These are phyloP conservation scores for Prunus mira DNA, from an alignment of 306 rosid genomes.

Conservation along the genomic window DNA sequence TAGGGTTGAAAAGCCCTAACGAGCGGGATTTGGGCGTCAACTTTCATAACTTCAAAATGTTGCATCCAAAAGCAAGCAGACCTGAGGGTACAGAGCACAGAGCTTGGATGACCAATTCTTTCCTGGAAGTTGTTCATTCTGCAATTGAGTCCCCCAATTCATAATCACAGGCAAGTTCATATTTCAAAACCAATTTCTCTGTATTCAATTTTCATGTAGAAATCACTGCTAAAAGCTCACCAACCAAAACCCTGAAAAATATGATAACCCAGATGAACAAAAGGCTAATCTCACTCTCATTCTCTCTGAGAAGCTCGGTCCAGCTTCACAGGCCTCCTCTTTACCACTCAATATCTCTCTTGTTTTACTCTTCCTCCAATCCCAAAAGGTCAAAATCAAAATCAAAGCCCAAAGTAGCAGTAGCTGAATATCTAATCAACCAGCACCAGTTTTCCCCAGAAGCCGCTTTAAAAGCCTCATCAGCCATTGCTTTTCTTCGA, in stretches of 20 bases:
- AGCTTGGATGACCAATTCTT: background rate
- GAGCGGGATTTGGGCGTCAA: background rate
- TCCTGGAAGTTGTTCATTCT: background rate
- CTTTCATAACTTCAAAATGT: too few relatives aligned
- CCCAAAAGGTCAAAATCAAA: background rate
- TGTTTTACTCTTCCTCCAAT: conserved; percentile 14
- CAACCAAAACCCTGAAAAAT: background rate
- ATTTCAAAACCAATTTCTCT: background rate
- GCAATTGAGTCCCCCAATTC: background rate
- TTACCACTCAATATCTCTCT: conserved; percentile 12
- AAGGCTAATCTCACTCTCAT: background rate
- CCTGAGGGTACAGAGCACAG: background rate
- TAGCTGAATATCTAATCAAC: conserved; percentile 24
- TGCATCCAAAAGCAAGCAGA: too few relatives aligned
- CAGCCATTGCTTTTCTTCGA: background rate
- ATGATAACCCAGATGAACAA: conserved; percentile 9
- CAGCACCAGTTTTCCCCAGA: conserved; percentile 28
- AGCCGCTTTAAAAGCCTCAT: conserved; percentile 30
- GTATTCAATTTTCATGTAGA: too few relatives aligned
- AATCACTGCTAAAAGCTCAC: background rate
- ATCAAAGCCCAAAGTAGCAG: conserved; percentile 3
- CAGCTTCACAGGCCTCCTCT: conserved; percentile 1
- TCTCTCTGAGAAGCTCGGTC: background rate
- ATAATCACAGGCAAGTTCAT: background rate
- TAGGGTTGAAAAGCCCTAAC: background rate